Conservation (phyloP, 2,329 filamentous ascomycete genomes). For the Didymella sp. region DNA sequence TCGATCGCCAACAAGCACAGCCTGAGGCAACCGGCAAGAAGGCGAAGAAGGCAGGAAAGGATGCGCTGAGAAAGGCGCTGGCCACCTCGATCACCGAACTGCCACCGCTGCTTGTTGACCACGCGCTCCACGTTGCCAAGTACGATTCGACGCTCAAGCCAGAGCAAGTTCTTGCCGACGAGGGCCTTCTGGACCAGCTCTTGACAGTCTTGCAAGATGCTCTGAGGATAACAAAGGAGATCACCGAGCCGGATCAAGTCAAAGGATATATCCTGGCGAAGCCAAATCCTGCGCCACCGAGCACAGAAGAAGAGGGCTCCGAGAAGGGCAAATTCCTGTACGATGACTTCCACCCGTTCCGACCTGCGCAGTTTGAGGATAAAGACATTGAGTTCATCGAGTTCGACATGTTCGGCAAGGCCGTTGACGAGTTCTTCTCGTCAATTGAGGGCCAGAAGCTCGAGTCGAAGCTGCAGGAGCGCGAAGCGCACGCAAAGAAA, state of each 20-base stretch:
- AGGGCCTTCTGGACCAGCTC: conserved; percentile 69
- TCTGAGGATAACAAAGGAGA: conserved; percentile 69
- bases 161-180: conserved; percentile 72
- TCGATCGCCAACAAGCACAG: conserved; percentile 63
- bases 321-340: conserved; percentile 68
- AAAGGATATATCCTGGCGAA: conserved; percentile 91
- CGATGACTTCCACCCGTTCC: conserved; percentile 94
- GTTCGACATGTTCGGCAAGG: conserved; percentile 87
- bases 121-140: conserved; percentile 73
- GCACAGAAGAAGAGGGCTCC: conserved; percentile 51
- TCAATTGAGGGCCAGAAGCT: conserved; percentile 94
- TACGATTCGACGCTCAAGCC: conserved; percentile 74
- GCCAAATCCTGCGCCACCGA: conserved; percentile 45
- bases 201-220: conserved; percentile 74
- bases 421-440: conserved; percentile 96
- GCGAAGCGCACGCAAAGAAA: conserved; percentile 78
- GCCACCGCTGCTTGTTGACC: conserved; percentile 86
- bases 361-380: conserved; percentile 80
- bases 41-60: conserved; percentile 74
- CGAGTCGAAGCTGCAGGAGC: conserved; percentile 80
- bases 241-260: conserved; percentile 69
- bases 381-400: conserved; percentile 71
- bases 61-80: conserved; percentile 79
- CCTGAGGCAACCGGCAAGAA: conserved; percentile 65
- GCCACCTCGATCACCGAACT: conserved; percentile 87